Conservation (phyloP, 2,329 filamentous ascomycete genomes). For the Pestalotiopsis sp. region DNA sequence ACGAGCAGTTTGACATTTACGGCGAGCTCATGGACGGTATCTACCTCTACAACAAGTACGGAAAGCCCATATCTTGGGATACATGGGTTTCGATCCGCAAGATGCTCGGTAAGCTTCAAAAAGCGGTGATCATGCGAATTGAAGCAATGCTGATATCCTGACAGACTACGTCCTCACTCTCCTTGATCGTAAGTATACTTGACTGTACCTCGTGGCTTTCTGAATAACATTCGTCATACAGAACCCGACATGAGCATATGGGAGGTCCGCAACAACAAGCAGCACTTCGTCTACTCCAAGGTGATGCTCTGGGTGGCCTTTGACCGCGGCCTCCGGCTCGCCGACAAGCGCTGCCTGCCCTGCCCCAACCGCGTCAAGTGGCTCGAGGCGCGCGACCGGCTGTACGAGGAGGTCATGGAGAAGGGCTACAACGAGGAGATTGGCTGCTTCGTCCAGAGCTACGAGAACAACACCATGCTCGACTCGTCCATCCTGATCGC, state of each 20-base stretch:
- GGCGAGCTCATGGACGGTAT: slow-evolving; percentile 71
- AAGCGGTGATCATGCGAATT: neutral
- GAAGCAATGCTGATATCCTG: slow-evolving; percentile 15
- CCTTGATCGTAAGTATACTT: slow-evolving; percentile 47
- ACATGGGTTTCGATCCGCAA: slow-evolving; percentile 71
- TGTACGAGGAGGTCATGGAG: slow-evolving; percentile 79
- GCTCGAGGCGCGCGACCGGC: slow-evolving; percentile 63
- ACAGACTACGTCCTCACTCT: slow-evolving; percentile 69
- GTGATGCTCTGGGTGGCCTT: slow-evolving; percentile 83
- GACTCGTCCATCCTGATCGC: slow-evolving; percentile 77
- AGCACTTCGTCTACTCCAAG: slow-evolving; percentile 80
- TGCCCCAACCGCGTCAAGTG: slow-evolving; percentile 69
- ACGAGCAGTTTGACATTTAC: slow-evolving; percentile 78
- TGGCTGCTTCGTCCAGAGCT: slow-evolving; percentile 73
- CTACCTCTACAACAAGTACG: slow-evolving; percentile 78
- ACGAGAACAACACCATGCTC: slow-evolving; percentile 67
- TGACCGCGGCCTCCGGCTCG: slow-evolving; percentile 70
- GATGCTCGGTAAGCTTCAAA: slow-evolving; percentile 49
- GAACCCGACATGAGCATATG: slow-evolving; percentile 80
- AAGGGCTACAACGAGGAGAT: slow-evolving; percentile 71
- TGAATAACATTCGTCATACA: slow-evolving; percentile 19
- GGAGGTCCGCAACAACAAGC: slow-evolving; percentile 75
- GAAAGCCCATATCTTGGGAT: slow-evolving; percentile 75
- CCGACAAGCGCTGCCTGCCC: slow-evolving; percentile 74
- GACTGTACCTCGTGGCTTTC: neutral